Evolutionary conservation across 2,329 filamentous ascomycete species (phyloP), one percentile per base, ranked within the genome.

Genomic region (Penicillium hesseltinei): DNA sequence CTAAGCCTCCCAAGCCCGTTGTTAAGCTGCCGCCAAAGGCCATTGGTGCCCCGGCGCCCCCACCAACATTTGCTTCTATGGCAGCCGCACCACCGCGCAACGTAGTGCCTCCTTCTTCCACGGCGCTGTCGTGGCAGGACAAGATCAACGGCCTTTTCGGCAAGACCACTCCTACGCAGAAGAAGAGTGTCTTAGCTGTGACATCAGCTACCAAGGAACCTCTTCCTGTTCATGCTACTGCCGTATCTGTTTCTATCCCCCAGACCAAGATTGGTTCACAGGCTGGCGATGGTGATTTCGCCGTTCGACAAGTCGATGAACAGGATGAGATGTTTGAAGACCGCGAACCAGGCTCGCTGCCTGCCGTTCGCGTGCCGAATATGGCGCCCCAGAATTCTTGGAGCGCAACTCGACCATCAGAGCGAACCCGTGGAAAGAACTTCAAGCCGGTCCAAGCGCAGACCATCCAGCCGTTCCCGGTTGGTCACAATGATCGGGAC

Each of bases 241-340:
- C 82, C 31, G 87, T 89, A 5, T 90, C 89, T 0, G 89, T 94
- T 2, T 91, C 88, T 13, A 77, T 93, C 8, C 90, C 87, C 10
- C 71, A 69, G 39, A 66, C 69, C 57, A 73, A 77, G 62, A 57
- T 69, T 58, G 59, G 68, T 48, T 53, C 65, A 5, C 77, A 68
- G 19, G 70, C 72, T 29, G 78, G 78, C 46, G 74, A 77, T 54
- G 76, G 77, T 47, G 78, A 80, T 31, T 70, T 82, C 21, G 80
- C 80, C 17, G 86, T 85, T 4, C 89, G 88, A 68, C 85, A 85
- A 47, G 88, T 91, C 75, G 88, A 89, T 6, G 89, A 91, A 62
- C 87, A 90, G 2, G 89, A 92, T 65, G 88, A 89, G 60, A 90
- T 90, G 62, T 92, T 92, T 62, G 89, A 91, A 69, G 88, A 91